Conservation (phyloP, 768 basidiomycete species). For the Calocybe cyanea region DNA sequence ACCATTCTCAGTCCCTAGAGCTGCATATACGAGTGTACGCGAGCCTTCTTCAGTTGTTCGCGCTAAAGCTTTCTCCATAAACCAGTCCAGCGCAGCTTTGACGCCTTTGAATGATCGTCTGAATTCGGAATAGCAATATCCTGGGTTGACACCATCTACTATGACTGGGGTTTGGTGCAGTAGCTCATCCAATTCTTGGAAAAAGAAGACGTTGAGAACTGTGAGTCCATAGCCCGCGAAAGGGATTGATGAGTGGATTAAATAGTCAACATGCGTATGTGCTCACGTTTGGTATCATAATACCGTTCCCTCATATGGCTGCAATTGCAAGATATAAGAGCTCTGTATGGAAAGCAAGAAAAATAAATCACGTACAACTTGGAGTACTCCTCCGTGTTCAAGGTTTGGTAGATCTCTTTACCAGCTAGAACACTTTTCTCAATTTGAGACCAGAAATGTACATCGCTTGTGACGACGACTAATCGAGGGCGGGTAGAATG, state of each 20-base stretch:
- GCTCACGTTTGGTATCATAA: neutral
- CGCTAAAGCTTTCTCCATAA: slow-evolving; percentile 28
- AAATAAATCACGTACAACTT: neutral
- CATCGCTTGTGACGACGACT: slow-evolving; percentile 28
- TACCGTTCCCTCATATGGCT: neutral
- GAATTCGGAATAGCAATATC: slow-evolving; percentile 35
- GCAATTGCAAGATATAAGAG: slow-evolving; percentile 2
- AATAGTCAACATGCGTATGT: slow-evolving; percentile 31
- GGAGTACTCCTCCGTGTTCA: slow-evolving; percentile 13
- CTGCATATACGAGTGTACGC: no score
- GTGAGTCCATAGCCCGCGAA: no score
- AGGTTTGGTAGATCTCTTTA: neutral
- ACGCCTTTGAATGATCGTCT: slow-evolving; percentile 19
- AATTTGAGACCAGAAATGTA: slow-evolving; percentile 26
- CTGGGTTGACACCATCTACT: slow-evolving; percentile 34
- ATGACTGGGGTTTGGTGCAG: slow-evolving; percentile 25
- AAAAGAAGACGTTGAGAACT: slow-evolving; percentile 37
- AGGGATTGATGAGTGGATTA: neutral
- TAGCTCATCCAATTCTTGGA: slow-evolving; percentile 27
- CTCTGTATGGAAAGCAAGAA: neutral
- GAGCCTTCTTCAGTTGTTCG: no score
- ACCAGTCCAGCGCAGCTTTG: slow-evolving; percentile 8
- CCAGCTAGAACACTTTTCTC: slow-evolving; percentile 24
- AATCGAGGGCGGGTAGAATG: slow-evolving; percentile 30
- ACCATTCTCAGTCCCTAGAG: no score